These are phyloP conservation scores for Cryptococcus neoformans DNA, from an alignment of 1,284 basidiomycete species.

Conservation along the genomic window DNA sequence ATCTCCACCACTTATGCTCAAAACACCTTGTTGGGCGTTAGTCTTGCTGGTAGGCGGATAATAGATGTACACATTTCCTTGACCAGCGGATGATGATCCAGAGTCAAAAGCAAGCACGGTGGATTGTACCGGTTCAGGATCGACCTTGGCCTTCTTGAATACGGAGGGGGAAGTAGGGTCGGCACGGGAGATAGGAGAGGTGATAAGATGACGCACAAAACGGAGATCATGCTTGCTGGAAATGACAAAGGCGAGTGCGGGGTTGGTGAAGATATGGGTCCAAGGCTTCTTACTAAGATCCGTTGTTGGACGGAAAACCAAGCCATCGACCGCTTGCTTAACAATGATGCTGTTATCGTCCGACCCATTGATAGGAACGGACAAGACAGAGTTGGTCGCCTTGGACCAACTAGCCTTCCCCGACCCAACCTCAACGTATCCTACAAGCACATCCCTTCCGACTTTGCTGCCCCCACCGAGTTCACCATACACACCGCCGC, in stretches of 20 bases:
- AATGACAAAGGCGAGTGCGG: constrained; percentile 88
- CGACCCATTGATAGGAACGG: constrained; percentile 42
- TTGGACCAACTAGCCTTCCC: constrained; percentile 30
- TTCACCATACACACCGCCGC: constrained; percentile 51
- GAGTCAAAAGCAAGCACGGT: constrained; percentile 75
- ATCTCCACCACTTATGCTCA: constrained; percentile 62
- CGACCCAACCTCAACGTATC: constrained; percentile 20
- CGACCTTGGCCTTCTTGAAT: constrained; percentile 7
- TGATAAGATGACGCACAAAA: constrained; percentile 66
- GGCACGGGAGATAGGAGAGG: constrained; percentile 6
- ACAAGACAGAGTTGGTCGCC: constrained; percentile 27
- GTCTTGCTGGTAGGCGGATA: constrained; percentile 54
- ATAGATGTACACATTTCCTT: constrained; percentile 78
- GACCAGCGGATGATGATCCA: constrained; percentile 52
- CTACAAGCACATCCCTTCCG: constrained; percentile 35
- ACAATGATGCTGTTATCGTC: constrained; percentile 56
- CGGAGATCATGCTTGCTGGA: constrained; percentile 87
- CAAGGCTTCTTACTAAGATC: constrained; percentile 55
- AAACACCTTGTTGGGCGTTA: constrained; percentile 72
- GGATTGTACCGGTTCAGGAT: not conserved
- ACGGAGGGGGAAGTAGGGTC: constrained; percentile 5
- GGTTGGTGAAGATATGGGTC: constrained; percentile 74
- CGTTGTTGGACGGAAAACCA: constrained; percentile 56
- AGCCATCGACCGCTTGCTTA: constrained; percentile 80
- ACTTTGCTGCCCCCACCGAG: constrained; percentile 22